Base-by-base conservation (phyloP, 2,329 filamentous ascomycete genomes). In the Clarireedia homoeocarpa region DNA sequence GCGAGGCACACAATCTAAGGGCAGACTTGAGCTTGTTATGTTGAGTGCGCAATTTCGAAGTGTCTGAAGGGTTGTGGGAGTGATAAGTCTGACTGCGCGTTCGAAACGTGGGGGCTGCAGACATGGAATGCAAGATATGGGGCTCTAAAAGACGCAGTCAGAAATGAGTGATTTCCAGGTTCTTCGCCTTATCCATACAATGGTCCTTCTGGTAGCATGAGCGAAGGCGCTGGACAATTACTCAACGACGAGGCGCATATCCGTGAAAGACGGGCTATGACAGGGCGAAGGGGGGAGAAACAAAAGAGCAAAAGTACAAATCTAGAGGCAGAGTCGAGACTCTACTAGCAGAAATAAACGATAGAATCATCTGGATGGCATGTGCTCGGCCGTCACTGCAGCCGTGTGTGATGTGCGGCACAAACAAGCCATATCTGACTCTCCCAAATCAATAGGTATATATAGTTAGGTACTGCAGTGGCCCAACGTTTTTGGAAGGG, bases 301-400 rank as follows among this genome's bases (percentile, higher is more conserved):
- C 15, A 38, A 40, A 51, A 20, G 20, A 49, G 27, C 39, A 23
- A 40, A 47, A 56, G 27, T 89, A 69, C 84, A 85, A 85, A 53
- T 81, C 81, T 15, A 53, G 24, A 15, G 40, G 40, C 20, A 27
- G 38, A 14, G 36, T 55, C 27, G 47, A 51, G 14, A 42, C 39
- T 42, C 39, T 24, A 6, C 17, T 34, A 23, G 40, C 40, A 26
- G 40, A 52, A 52, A 34, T 47, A 51, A 51, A 34, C 83, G 84
- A 84, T 38, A 79, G 77, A 66, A 66, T 34, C 80, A 80, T 23
- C 87, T 90, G 34, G 88, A 88, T 42, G 94, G 73, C 54, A 56
- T 45, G 51, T 56, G 54, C 48, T 40, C 54, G 48, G 40, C 52
- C 40, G 54, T 42, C 54, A 56, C 40, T 53, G 40, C 53, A 51